Evolutionary conservation across 2,329 filamentous ascomycete genomes (phyloP).

Genomic region (Epichloe bromicola): DNA sequence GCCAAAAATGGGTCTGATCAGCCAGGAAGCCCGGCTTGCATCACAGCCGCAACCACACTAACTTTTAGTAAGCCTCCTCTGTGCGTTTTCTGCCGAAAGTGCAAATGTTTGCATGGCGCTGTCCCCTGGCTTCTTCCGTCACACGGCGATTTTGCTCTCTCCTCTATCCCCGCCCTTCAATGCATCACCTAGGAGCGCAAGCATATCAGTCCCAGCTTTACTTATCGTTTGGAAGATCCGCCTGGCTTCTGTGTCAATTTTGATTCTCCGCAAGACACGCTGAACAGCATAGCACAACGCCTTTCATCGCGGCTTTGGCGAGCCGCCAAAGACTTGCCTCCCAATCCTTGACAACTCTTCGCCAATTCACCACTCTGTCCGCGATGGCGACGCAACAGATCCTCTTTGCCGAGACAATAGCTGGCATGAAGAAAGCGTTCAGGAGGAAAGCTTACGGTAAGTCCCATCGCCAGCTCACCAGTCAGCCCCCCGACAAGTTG

Average conservation of each 20-base stretch:
- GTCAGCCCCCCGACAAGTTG: not conserved
- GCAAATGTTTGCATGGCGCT: not conserved
- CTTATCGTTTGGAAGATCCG: not conserved
- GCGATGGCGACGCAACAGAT: constrained; percentile 41
- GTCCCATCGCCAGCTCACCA: constrained; percentile 4
- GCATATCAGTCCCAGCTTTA: not conserved
- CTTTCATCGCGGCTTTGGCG: not conserved
- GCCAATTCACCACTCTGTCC: constrained; percentile 1
- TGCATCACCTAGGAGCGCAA: not conserved
- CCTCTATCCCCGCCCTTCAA: not conserved
- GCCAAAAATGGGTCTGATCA: too few species aligned
- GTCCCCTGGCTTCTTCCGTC: constrained; percentile 1
- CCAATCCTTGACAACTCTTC: not conserved
- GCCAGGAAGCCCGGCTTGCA: too few species aligned
- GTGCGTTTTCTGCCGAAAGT: not conserved
- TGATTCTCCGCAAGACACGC: not conserved
- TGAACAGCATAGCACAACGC: not conserved
- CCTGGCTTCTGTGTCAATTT: not conserved
- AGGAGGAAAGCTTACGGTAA: constrained; percentile 51
- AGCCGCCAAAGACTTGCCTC: not conserved
- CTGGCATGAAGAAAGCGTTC: constrained; percentile 54
- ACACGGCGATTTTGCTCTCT: not conserved
- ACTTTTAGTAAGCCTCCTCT: not conserved
- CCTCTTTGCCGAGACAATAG: constrained; percentile 52
- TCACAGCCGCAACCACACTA: not conserved